phyloP scores from a whole-genome alignment of 2,329 filamentous ascomycete genomes.

The Graphilbum fragrans region DNA sequence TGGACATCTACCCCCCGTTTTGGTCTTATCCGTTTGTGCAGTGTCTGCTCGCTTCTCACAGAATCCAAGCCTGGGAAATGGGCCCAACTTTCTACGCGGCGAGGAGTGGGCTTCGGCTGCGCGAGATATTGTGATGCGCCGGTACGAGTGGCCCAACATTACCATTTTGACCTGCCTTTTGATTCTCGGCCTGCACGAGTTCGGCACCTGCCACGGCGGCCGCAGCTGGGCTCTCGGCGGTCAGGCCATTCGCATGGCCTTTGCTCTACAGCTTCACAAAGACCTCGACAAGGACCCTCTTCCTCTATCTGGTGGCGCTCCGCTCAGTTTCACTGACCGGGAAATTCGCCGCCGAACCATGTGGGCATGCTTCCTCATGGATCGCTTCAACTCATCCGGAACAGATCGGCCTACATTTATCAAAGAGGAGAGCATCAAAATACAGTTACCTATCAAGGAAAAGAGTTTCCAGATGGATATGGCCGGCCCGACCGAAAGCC shows the following conservation, averaged over 20 bases:
- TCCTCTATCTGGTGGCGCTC: slow-evolving; percentile 46
- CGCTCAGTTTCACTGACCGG: slow-evolving; percentile 79
- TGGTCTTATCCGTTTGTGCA: slow-evolving; percentile 88
- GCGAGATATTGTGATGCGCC: slow-evolving; percentile 73
- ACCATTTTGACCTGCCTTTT: slow-evolving; percentile 87
- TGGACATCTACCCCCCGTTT: slow-evolving; percentile 73
- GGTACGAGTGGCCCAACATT: slow-evolving; percentile 92
- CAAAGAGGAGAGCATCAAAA: slow-evolving; percentile 75
- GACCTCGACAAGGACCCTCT: slow-evolving; percentile 76
- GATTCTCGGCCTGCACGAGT: slow-evolving; percentile 83
- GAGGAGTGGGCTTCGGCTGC: slow-evolving; percentile 84
- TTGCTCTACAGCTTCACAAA: slow-evolving; percentile 84
- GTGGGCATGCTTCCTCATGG: slow-evolving; percentile 98
- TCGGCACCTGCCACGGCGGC: slow-evolving; percentile 91
- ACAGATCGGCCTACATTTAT: slow-evolving; percentile 87
- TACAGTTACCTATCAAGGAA: slow-evolving; percentile 85
- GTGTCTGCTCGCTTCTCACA: slow-evolving; percentile 91
- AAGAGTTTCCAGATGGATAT: slow-evolving; percentile 85
- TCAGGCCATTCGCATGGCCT: slow-evolving; percentile 93
- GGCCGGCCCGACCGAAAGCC: slow-evolving; percentile 71
- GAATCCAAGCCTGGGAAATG: slow-evolving; percentile 63
- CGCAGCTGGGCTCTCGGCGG: slow-evolving; percentile 93
- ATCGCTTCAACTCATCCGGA: slow-evolving; percentile 92
- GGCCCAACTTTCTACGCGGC: slow-evolving; percentile 67
- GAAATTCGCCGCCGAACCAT: slow-evolving; percentile 89